Evolutionary conservation across 2,329 filamentous ascomycete genomes (phyloP), one percentile per base, ranked within the genome.

Genomic region (Helotiales sp.): DNA sequence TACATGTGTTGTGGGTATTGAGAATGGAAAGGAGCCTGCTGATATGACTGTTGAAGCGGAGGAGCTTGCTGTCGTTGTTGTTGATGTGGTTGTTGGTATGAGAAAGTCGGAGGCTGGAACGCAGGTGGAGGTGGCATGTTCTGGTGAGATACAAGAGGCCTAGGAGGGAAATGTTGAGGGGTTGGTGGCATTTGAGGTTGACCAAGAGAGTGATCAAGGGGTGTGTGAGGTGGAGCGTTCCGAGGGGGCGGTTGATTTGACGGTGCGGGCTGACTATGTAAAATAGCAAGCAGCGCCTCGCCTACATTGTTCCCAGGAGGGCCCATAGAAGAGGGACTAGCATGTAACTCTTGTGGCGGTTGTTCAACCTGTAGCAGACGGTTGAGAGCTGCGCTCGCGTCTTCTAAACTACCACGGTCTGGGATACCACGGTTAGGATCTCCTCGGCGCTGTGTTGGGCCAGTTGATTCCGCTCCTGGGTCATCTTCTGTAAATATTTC

Each of bases 401-500:
- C 84, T 67, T 83, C 84, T 10, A 86, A 75, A 0, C 83, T 83
- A 64, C 84, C 81, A 5, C 71, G 66, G 34, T 74, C 73, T 11
- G 69, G 69, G 6, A 54, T 67, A 22, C 71, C 54, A 55, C 34
- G 34, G 50, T 58, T 54, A 24, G 50, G 20, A 37, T 65, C 52
- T 40, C 61, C 59, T 26, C 63, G 45, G 49, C 52, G 58, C 13
- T 55, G 60, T 37, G 28, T 34, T 32, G 67, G 59, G 1, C 30
- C 63, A 64, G 68, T 65, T n/a, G 73, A 71, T 40, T 76, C 75
- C 30, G 69, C 69, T 40, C 70, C 72, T 66, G 69, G 74, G 47
- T 91, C 89, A 63, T 92, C 89, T 76, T 91, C 87, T 6, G 87
- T 87, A 61, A 85, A 78, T 43, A 82, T 81, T 69, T 91, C 87